Conservation (phyloP, 352 stramenopile genomes). For the Pythium rishiriense region DNA sequence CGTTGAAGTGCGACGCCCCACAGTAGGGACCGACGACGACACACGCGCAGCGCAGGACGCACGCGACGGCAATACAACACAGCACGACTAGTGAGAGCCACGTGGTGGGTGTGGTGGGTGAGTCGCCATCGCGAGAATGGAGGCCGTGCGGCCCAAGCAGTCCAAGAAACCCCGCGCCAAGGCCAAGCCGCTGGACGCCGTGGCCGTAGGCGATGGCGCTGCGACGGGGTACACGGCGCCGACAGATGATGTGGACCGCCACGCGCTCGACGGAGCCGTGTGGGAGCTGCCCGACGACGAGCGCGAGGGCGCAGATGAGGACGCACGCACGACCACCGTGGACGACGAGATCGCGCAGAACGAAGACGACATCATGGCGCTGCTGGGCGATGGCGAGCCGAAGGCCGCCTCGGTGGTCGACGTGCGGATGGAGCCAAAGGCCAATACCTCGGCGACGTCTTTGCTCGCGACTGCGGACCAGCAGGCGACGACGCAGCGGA, state of each 20-base stretch:
- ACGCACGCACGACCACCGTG: slow-evolving; percentile 7
- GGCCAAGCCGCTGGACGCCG: slow-evolving; percentile 5
- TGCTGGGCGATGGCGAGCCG: slow-evolving; percentile 32
- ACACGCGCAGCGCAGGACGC: too few species aligned
- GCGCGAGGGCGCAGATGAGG: neutral
- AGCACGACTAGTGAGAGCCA: neutral
- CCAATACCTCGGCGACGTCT: neutral
- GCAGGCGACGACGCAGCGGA: slow-evolving; percentile 17
- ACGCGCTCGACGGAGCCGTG: slow-evolving; percentile 20
- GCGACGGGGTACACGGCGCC: neutral
- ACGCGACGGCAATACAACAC: neutral
- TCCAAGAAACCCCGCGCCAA: slow-evolving; percentile 31
- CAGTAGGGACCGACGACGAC: neutral
- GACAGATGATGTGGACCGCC: slow-evolving; percentile 12
- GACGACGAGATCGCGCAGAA: slow-evolving; percentile 55
- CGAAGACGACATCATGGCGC: slow-evolving; percentile 54
- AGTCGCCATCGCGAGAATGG: slow-evolving; percentile 12
- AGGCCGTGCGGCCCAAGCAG: slow-evolving; percentile 30
- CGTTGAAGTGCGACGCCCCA: slow-evolving; percentile 19
- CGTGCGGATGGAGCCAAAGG: neutral
- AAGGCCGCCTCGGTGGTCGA: neutral
- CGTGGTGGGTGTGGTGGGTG: neutral
- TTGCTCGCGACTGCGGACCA: neutral
- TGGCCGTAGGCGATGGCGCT: neutral
- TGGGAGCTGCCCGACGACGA: slow-evolving; percentile 21